phyloP scores from a whole-genome alignment of 2,329 filamentous ascomycete genomes.

The Colletotrichum trifolii region DNA sequence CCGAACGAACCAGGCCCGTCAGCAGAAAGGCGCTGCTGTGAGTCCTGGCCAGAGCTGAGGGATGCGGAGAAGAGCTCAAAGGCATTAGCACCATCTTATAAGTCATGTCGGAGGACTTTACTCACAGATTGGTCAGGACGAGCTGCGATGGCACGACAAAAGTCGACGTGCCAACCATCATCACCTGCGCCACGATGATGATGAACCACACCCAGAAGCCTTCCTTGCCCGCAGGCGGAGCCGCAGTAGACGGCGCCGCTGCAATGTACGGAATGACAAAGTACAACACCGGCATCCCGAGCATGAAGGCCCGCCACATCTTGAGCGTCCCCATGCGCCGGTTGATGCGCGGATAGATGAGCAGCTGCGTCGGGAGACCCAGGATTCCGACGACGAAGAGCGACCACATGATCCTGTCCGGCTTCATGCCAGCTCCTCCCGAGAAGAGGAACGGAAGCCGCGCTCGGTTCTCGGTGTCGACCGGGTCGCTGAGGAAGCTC shows the following conservation, averaged over 20 bases:
- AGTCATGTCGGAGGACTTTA: no score
- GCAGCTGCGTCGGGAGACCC: conserved; percentile 16
- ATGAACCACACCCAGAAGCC: conserved; percentile 23
- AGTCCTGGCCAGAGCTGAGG: conserved; percentile 23
- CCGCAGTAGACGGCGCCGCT: conserved; percentile 5
- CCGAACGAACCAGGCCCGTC: conserved; percentile 17
- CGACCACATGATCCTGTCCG: conserved; percentile 12
- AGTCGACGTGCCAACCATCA: conserved; percentile 22
- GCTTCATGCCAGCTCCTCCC: conserved; percentile 17
- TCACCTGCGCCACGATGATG: conserved; percentile 12
- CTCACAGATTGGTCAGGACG: conserved; percentile 25
- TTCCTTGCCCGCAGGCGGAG: conserved; percentile 13
- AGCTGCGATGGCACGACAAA: conserved; percentile 28
- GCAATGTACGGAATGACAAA: conserved; percentile 25
- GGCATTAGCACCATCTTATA: not conserved
- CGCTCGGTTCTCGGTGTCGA: conserved; percentile 12
- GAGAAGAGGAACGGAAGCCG: conserved; percentile 17
- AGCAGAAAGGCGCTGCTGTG: conserved; percentile 27
- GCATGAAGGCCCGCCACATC: conserved; percentile 19
- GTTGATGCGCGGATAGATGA: conserved; percentile 17
- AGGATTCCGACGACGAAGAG: conserved; percentile 13
- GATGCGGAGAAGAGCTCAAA: conserved; percentile 18
- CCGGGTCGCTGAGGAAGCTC: conserved; percentile 18
- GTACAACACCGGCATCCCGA: conserved; percentile 15
- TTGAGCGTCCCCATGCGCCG: conserved; percentile 16